Evolutionary conservation across 2,329 filamentous ascomycete genomes (phyloP).

Genomic region (Trichoderma sp.): DNA sequence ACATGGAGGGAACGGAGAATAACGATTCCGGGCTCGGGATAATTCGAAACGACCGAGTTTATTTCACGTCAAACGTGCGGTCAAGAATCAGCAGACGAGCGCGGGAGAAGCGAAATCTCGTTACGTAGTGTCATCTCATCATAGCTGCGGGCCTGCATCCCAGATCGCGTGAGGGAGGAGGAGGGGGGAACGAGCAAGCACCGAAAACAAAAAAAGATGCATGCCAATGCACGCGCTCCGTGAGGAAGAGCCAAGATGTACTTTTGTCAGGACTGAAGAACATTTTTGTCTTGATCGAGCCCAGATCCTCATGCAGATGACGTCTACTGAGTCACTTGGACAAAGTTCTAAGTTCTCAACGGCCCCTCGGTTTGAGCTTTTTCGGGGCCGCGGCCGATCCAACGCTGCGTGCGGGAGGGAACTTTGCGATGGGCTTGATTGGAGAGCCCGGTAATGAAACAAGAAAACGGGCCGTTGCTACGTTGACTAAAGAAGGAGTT

Average conservation of each 20-base stretch:
- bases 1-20: background rate
- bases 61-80: background rate
- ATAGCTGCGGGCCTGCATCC: background rate
- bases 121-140: constrained; percentile 16
- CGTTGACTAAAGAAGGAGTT: background rate
- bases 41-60: background rate
- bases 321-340: background rate
- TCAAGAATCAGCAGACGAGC: background rate
- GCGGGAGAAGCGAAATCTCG: background rate
- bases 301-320: background rate
- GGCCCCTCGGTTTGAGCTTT: background rate
- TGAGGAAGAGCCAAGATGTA: background rate
- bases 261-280: background rate
- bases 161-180: constrained; percentile 3
- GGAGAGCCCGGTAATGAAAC: background rate
- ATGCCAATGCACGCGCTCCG: background rate
- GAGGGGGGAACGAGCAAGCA: background rate
- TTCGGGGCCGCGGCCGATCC: constrained; percentile 3
- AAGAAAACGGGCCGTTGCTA: background rate
- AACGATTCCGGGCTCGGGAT: background rate
- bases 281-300: background rate
- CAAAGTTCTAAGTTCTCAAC: background rate
- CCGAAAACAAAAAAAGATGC: background rate
- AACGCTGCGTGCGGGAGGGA: background rate
- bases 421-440: background rate